Evolutionary conservation across 2,329 filamentous ascomycete genomes (phyloP), one percentile per base, ranked within the genome.

Genomic region (Cytospora paraplurivora): DNA sequence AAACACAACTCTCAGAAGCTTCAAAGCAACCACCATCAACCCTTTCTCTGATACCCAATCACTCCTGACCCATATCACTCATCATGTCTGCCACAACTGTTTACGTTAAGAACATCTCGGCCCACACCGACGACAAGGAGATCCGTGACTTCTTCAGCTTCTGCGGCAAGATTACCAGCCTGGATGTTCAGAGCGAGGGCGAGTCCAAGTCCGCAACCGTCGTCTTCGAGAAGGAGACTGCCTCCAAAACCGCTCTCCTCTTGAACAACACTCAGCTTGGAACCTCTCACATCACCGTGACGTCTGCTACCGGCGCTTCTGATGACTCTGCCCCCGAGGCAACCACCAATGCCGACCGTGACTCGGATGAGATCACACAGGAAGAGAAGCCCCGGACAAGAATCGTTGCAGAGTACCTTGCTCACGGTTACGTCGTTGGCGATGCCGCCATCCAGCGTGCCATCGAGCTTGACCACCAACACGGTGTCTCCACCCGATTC

Each of bases 111-210:
- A 93, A 95, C 81, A 97, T 99, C 79, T 88, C 91, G 70, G 76
- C 82, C 67, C 79, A 88, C 75, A 97, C 94, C 63, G 87, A 85
- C 70, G 93, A 99, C 78, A 89, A 93, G 79, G 93, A 98, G 79
- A 88, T 99, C 72, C 88, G 87, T 74, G 93, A 97, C 75, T 99
- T 99, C 84, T 99, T 99, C 84, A 95, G 90, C 82, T 98, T 98
- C 79, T 90, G 87, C 75, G 95, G 95, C 76, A 98, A 97, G 84
- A 96, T 99, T 76, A 88, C 87, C 69, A 85, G 85, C 71, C 84
- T 99, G 76, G 88, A 92, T 64, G 85, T 97, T 72, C 91, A 87
- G 34, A 78, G 88, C 41, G 78, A 78, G 77, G 86, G 86, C 72
- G 84, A 88, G 69, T 82, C 85, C 69, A 92, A 97, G 79, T 88